Base-by-base conservation (phyloP, 163 green algal genomes). In the Prototheca cutis region DNA sequence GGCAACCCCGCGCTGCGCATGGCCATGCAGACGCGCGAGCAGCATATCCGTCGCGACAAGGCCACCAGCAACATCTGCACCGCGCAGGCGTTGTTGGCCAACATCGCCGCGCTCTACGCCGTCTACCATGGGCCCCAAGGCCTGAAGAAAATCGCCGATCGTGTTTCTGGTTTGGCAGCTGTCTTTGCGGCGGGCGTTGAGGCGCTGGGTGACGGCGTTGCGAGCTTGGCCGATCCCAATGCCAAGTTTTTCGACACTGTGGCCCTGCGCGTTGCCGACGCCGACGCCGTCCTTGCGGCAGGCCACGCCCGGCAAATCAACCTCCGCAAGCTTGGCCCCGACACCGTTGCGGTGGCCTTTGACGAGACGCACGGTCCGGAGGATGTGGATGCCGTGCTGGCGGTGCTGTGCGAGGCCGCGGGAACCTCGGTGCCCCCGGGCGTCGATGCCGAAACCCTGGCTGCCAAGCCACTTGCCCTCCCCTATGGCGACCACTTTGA, bases 31-130 rank as follows among this genome's bases (percentile, higher is more conserved):
- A 99, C 93, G 36, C 80, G 93, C 28, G 93, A 99, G 85, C 93
- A 99, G 84, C 93, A 99, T 83, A 99, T 99, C 77, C 79, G 93
- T 53, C 80, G 93, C 19, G 93, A 99, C 83, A 99, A 99, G 83
- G 93, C 93, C 33, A 99, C 93, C 48, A 93, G 79, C 72, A 99
- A 99, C 87, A 99, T 99, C 76, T 99, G 93, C 79, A 99, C 93
- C 5, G 93, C 93, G 30, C 88, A 95, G 86, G 91, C 91, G 18
- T 81, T 99, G 49, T 78, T 98, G 59, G 92, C 93, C 56, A 99
- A 98, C 83, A 97, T 98, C 55, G 78, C 92, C 4, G 82, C 84
- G 29, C 88, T 97, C 79, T 99, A 97, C 71, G 93, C 72, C 1
- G 84, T 98, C 30, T 99, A 99, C 78, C 93, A 99, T 71, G 93